Evolutionary conservation across 2,329 filamentous ascomycete genomes (phyloP), one percentile per base, ranked within the genome.

Genomic region (Furcasterigmium sp.): DNA sequence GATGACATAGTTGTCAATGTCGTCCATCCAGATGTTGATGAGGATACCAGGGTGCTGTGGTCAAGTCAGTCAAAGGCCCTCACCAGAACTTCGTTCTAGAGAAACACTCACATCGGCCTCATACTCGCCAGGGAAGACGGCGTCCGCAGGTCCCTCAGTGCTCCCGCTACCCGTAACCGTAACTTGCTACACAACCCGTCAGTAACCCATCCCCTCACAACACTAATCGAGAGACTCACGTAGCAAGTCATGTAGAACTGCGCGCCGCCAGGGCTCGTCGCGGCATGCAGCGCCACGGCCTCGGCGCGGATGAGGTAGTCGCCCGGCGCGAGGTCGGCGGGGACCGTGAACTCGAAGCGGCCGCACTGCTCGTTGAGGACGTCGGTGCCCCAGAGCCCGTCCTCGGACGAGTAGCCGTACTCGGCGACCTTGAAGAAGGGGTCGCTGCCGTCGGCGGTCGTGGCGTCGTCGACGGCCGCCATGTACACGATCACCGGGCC

Each of bases 401-500:
- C 45, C 19, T 41, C 23, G 25, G 43, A 35, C 38, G 46, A 46
- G 48, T 61, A 63, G 10, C 67, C 64, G 50, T 67, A 60, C 49
- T 69, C 61, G 54, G 64, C 72, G 51, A 76, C 62, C 60, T 78
- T 78, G 63, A 76, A 76, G 71, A 71, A 76, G 4, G 60, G 59
- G 3, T 61, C 55, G 9, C 64, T 65, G 20, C 66, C 65, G 46
- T 67, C 62, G 41, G 70, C 68, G 1, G 63, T 64, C 18, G 62
- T 52, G 3, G 73, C 68, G 49, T 75, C 68, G 5, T 58, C 50
- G 4, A 77, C 73, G 49, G 73, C 70, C 50, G 63, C 63, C 47
- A 75, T 55, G 57, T 76, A 75, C 3, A 68, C 64, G 20, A 69
- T 60, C 7, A 76, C 66, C 3, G 73, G 73, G 2, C 73, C 72